These are phyloP conservation scores for Osmanthus fragrans DNA, from an alignment of 257 asterid species.

Conservation along the genomic window DNA sequence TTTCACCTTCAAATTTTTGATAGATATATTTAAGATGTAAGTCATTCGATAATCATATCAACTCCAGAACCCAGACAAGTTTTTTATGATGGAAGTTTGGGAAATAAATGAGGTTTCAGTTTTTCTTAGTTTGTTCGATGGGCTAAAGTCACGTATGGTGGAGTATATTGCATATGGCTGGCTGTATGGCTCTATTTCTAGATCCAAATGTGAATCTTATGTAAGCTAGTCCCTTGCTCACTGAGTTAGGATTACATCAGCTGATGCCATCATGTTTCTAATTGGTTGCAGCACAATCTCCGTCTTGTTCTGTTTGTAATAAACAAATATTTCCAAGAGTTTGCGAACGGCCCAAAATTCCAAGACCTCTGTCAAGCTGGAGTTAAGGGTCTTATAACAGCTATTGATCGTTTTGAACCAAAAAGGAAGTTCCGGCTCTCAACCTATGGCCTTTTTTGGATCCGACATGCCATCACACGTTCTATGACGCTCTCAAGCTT, in stretches of 20 bases:
- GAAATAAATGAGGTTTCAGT: neutral
- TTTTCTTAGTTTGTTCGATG: neutral
- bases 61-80: neutral
- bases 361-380: constrained; percentile 96
- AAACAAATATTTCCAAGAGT: constrained; percentile 90
- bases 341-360: constrained; percentile 67
- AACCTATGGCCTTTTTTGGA: constrained; percentile 93
- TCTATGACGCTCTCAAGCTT: constrained; percentile 91
- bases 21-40: neutral
- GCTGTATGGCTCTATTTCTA: neutral
- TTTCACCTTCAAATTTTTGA: neutral
- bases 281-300: constrained; percentile 82
- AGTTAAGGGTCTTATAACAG: constrained; percentile 91
- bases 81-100: neutral
- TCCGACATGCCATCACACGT: constrained; percentile 84
- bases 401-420: constrained; percentile 90
- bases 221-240: neutral
- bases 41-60: neutral
- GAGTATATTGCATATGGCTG: neutral
- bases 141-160: neutral
- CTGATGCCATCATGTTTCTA: constrained; percentile 24
- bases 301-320: constrained; percentile 88
- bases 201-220: neutral
- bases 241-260: neutral
- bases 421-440: constrained; percentile 67